These are phyloP conservation scores for Sclerotinia minor DNA, from an alignment of 2,329 filamentous ascomycete species.

Conservation along the genomic window DNA sequence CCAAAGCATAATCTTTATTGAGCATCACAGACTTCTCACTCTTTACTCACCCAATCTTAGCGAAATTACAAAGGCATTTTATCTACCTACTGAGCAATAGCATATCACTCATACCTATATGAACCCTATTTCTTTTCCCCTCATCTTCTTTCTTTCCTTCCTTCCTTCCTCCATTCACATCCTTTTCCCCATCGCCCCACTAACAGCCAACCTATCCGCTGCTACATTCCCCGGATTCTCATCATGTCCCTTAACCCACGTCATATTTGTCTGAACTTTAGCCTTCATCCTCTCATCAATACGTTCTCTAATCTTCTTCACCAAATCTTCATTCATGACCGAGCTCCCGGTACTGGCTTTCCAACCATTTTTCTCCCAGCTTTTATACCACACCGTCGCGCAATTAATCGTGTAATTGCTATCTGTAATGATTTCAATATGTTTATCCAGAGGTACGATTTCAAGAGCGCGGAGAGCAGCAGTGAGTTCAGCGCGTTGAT, in stretches of 20 bases:
- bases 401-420: constrained; percentile 90
- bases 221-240: constrained; percentile 72
- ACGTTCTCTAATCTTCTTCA: constrained; percentile 68
- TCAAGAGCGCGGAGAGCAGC: constrained; percentile 84
- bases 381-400: constrained; percentile 76
- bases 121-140: neutral
- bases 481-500: constrained; percentile 92
- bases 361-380: constrained; percentile 79
- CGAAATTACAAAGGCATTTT: no score
- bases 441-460: constrained; percentile 64
- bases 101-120: no score
- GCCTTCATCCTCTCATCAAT: constrained; percentile 67
- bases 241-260: constrained; percentile 89
- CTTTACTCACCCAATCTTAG: no score
- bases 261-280: constrained; percentile 66
- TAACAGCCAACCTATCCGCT: constrained; percentile 76
- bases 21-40: no score
- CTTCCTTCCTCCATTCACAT: neutral
- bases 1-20: no score
- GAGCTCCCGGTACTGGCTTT: constrained; percentile 65
- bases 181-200: constrained; percentile 51
- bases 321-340: constrained; percentile 85
- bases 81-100: no score
- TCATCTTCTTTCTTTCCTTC: no score
- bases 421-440: constrained; percentile 81